These are phyloP conservation scores for Telopea speciosissima DNA, from an alignment of 177 flowering plant genomes.

Conservation along the genomic window DNA sequence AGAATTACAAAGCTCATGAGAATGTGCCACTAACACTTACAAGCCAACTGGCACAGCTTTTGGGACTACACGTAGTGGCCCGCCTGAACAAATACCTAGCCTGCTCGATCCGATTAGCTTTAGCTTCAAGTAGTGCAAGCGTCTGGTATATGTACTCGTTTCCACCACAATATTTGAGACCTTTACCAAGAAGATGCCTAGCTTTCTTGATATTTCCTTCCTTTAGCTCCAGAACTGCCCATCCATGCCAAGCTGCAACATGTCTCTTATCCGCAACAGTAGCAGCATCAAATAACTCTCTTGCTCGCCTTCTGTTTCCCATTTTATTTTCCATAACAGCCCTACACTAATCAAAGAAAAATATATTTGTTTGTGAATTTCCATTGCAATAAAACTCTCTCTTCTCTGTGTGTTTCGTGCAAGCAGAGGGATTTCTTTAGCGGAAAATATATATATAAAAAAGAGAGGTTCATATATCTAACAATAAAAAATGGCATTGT, in stretches of 20 bases:
- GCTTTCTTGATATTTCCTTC: slow-evolving; percentile 85
- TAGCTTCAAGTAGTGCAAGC: slow-evolving; percentile 83
- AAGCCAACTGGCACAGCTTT: slow-evolving; percentile 98
- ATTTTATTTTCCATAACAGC: slow-evolving; percentile 81
- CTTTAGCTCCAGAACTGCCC: slow-evolving; percentile 88
- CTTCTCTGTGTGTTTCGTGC: too few species aligned
- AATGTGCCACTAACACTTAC: slow-evolving; percentile 41
- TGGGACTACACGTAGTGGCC: slow-evolving; percentile 83
- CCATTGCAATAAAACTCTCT: too few species aligned
- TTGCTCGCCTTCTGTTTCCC: slow-evolving; percentile 76
- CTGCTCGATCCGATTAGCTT: slow-evolving; percentile 64
- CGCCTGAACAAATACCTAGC: slow-evolving; percentile 81
- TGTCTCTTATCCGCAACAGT: slow-evolving; percentile 88
- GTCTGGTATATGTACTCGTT: slow-evolving; percentile 93
- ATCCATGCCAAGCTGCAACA: slow-evolving; percentile 97
- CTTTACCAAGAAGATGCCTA: slow-evolving; percentile 79
- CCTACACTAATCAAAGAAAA: slow-evolving; percentile 67
- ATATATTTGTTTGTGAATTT: not conserved
- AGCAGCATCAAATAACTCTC: slow-evolving; percentile 93
- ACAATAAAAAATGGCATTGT: not conserved
- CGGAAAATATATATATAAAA: too few species aligned
- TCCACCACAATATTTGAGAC: slow-evolving; percentile 69
- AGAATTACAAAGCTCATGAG: not conserved
- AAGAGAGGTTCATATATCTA: not conserved
- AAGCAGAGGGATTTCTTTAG: too few species aligned